Evolutionary conservation across 345 rosid species (phyloP).

Genomic region (Euphorbia pulcherrima): DNA sequence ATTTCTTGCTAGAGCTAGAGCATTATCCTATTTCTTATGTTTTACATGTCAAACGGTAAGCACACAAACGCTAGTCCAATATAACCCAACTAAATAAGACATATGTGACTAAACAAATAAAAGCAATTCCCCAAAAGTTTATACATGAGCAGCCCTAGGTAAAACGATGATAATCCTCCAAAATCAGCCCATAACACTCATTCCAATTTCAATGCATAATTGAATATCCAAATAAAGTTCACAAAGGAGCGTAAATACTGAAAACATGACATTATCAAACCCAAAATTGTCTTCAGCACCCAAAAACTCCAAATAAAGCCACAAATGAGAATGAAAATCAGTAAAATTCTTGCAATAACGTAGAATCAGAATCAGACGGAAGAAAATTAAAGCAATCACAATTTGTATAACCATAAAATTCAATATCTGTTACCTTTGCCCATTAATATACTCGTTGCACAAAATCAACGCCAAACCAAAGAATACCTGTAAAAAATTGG

Average conservation of each 20-base stretch:
- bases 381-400: not conserved
- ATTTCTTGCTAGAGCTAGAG: too few species aligned
- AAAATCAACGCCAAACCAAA: not conserved
- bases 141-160: not conserved
- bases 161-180: not conserved
- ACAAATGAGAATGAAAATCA: not conserved
- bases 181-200: not conserved
- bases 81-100: too few species aligned
- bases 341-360: not conserved
- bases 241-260: not conserved
- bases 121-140: not conserved
- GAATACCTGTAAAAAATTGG: slow-evolving; percentile 83
- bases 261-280: not conserved
- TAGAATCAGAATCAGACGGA: not conserved
- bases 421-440: not conserved
- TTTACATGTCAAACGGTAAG: too few species aligned
- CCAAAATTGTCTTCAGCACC: not conserved
- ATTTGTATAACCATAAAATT: not conserved
- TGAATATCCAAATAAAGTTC: not conserved
- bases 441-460: not conserved
- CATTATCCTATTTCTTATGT: too few species aligned
- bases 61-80: too few species aligned
- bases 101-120: not conserved
- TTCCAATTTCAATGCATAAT: not conserved
- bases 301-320: not conserved